phyloP scores from a whole-genome alignment of 345 rosid genomes.

The Lepidium africanum region DNA sequence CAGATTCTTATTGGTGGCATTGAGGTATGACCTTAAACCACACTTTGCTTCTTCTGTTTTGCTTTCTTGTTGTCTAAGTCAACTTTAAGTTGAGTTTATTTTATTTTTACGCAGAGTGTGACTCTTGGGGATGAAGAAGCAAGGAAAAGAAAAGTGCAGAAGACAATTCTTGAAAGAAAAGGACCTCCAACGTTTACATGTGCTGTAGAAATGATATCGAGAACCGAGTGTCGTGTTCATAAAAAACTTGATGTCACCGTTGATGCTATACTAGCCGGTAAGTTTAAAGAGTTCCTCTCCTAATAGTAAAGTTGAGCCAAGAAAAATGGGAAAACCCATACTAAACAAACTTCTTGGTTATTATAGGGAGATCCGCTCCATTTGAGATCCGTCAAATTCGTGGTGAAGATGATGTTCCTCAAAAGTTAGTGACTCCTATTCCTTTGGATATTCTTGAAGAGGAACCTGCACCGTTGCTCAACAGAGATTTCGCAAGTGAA shows the following conservation, averaged over 20 bases:
- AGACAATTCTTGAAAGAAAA: conserved; percentile 92
- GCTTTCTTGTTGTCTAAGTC: background rate
- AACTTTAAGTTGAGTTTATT: background rate
- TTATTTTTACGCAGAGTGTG: conserved; percentile 51
- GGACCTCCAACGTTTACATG: conserved; percentile 83
- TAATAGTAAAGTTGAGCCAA: background rate
- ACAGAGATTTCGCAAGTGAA: conserved; percentile 27
- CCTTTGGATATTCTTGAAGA: conserved; percentile 29
- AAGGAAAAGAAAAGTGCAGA: conserved; percentile 85
- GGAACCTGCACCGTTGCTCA: conserved; percentile 33
- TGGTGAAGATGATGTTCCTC: conserved; percentile 36
- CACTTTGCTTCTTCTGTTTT: background rate
- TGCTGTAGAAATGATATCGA: conserved; percentile 86
- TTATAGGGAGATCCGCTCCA: conserved; percentile 67
- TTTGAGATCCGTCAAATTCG: conserved; percentile 66
- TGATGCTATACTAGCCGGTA: conserved; percentile 86
- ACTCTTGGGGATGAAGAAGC: conserved; percentile 96
- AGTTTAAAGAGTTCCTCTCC: background rate
- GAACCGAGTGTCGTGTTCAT: conserved; percentile 76
- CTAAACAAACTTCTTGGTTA: conserved; percentile 6
- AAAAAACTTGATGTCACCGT: conserved; percentile 81
- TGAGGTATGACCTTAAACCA: conserved; percentile 45
- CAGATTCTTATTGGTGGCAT: conserved; percentile 91
- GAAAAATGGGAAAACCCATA: background rate
- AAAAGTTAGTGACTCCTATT: conserved; percentile 29